Evolutionary conservation across 2,329 filamentous ascomycete species (phyloP), one percentile per base, ranked within the genome.

Genomic region (Colletotrichum sp.): DNA sequence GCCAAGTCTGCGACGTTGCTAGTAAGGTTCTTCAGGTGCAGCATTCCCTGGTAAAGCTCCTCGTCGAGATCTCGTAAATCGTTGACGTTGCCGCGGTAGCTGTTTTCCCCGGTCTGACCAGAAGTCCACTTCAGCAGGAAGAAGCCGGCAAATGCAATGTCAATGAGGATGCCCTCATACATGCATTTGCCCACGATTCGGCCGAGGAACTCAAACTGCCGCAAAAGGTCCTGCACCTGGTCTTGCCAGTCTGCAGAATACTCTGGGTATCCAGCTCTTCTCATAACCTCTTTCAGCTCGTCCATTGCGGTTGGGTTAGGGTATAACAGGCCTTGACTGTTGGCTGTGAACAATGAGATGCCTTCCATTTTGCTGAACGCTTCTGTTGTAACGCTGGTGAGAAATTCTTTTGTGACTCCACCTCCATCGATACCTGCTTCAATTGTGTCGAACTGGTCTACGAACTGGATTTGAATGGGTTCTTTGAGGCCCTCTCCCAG

Each of bases 401-500:
- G 88, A 77, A 99, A 99, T 81, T 99, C 97, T 80, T 99, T 99
- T 3, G 96, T 98, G 10, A 99, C 97, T 77, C 97, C 97, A 10
- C 97, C 97, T 1, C 97, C 97, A 82, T 99, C 97, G 71, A 99
- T 99, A 12, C 97, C 97, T 15, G 96, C 96, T 85, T 99, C 97
- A 9, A 92, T 89, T 2, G 93, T 92, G 76, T 94, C 94, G 79
- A 98, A 99, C 75, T 96, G 91, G 82, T 99, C 97, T 58, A 98
- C 93, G 83, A 99, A 99, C 0, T 95, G 97, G 80, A 99, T 99
- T 81, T 98, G 95, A 43, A 99, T 98, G 0, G 96, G 95, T 81
- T 99, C 96, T 82, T 99, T 99, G 72, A 99, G 86, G 1, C 93
- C 93, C 16, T 96, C 94, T 0, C 94, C 94, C 7, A 99, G 88